phyloP scores from a whole-genome alignment of 768 basidiomycete genomes.

The Mycena indigotica region DNA sequence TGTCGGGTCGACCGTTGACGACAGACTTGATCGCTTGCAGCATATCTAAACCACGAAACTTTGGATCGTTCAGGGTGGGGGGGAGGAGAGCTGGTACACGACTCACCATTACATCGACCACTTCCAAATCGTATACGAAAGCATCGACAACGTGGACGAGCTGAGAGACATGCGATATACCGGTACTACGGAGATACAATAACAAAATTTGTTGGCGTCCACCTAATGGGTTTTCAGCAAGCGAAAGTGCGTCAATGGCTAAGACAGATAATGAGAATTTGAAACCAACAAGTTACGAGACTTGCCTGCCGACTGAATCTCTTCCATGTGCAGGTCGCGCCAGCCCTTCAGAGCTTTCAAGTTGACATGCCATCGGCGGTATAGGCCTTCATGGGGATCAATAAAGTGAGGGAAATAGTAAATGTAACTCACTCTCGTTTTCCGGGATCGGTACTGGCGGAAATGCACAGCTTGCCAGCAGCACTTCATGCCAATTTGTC shows the following conservation, averaged over 20 bases:
- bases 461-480: conserved; percentile 10
- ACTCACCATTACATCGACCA: conserved; percentile 17
- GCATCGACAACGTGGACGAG: conserved; percentile 12
- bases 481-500: conserved; percentile 16
- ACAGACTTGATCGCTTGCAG: too few species aligned
- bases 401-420: too few species aligned
- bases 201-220: conserved; percentile 10
- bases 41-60: too few species aligned
- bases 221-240: conserved; percentile 12
- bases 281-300: not conserved
- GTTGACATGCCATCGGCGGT: conserved; percentile 10
- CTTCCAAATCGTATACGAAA: conserved; percentile 20
- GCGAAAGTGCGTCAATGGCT: conserved; percentile 19
- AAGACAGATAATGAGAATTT: not conserved
- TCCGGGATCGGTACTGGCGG: conserved; percentile 9
- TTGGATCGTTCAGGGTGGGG: too few species aligned
- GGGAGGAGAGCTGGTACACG: too few species aligned
- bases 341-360: conserved; percentile 10
- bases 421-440: conserved; percentile 6
- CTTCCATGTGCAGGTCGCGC: conserved; percentile 14
- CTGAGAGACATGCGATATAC: conserved; percentile 9
- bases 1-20: conserved; percentile 15
- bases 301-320: conserved; percentile 17
- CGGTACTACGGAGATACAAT: conserved; percentile 16
- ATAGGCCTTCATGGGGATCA: not conserved